Evolutionary conservation across 192 early-diverging fungal species (phyloP).

Genomic region (Coemansia sp.): DNA sequence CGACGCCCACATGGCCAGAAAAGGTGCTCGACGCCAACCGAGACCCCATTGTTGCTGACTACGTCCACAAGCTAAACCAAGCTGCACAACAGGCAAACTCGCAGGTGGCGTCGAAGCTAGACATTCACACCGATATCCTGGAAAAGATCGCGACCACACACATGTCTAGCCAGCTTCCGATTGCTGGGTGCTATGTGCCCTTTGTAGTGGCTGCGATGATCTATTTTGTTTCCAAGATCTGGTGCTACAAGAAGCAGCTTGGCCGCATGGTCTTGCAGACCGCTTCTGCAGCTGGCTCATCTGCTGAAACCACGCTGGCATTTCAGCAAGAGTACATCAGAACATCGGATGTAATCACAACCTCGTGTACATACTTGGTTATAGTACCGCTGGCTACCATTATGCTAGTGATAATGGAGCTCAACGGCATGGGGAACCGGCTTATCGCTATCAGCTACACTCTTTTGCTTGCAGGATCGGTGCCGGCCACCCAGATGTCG

Average conservation of each 20-base stretch:
- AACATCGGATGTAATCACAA: constrained; percentile 15
- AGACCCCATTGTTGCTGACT: constrained; percentile 24
- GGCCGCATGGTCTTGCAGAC: constrained; percentile 11
- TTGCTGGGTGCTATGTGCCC: constrained; percentile 35
- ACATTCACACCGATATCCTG: constrained; percentile 27
- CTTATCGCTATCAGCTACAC: constrained; percentile 39
- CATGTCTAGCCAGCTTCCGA: constrained; percentile 17
- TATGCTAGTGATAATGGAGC: constrained; percentile 41
- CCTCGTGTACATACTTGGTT: constrained; percentile 20
- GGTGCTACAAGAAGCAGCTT: constrained; percentile 20
- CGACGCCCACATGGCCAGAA: constrained; percentile 42
- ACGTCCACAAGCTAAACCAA: constrained; percentile 30
- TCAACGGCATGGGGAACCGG: constrained; percentile 38
- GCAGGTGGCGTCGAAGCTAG: constrained; percentile 25
- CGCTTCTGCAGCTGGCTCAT: not conserved
- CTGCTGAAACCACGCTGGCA: constrained; percentile 1
- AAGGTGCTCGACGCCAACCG: constrained; percentile 30
- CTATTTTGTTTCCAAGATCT: constrained; percentile 11
- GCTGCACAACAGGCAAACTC: constrained; percentile 33
- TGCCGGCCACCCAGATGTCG: constrained; percentile 25
- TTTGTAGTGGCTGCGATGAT: constrained; percentile 22
- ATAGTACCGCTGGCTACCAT: constrained; percentile 29
- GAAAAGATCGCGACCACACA: constrained; percentile 23
- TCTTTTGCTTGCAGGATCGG: constrained; percentile 25
- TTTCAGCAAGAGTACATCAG: constrained; percentile 13